Base-by-base conservation (phyloP, 2,329 filamentous ascomycete species). In the Pseudophaeomoniella oleicola region DNA sequence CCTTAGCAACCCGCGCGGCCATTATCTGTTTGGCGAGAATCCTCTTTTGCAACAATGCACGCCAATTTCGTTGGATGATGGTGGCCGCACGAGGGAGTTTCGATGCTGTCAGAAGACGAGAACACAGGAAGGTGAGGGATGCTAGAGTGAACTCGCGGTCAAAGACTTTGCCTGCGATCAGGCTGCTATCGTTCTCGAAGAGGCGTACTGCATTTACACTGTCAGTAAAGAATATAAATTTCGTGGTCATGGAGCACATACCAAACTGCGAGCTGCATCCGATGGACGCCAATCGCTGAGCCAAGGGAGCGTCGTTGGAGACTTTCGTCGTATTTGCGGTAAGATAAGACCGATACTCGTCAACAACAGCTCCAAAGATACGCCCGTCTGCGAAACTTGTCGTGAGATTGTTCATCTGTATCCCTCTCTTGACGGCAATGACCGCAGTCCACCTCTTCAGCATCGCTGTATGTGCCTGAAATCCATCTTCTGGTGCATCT, bases 41-140 rank as follows among this genome's bases (percentile, higher is more conserved):
- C 17, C 32, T 34, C 6, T 19, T 15, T 10, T 15, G 42, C 41
- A 53, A 40, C 36, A 62, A 62, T 55, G 19, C 32, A 6, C 72
- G 64, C 57, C 65, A 76, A 4, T 59, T 58, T 12, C 56, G 55
- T 47, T 78, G 72, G 12, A 78, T 62, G 0, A 57, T 57, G 2
- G 56, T 49, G 1, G 71, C 71, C 2, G 72, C 72, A 31, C 65
- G 62, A 39, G 62, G 56, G 10, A 54, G 55, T 38, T 59, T 59
- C 1, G 64, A 63, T 4, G 71, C 59, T 0, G 66, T 63, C 3
- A 78, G 56, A 1, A 78, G 55, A 30, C 72, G 63, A 3, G 69
- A 73, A 30, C 71, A 72, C 4, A 78, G 62, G 49, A 76, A 76
- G 3, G 71, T 63, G 5, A 78, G 63, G 2, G 68, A 64, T 2